Evolutionary conservation across 352 stramenopile genomes (phyloP).

Genomic region (Globisporangium barbulae): DNA sequence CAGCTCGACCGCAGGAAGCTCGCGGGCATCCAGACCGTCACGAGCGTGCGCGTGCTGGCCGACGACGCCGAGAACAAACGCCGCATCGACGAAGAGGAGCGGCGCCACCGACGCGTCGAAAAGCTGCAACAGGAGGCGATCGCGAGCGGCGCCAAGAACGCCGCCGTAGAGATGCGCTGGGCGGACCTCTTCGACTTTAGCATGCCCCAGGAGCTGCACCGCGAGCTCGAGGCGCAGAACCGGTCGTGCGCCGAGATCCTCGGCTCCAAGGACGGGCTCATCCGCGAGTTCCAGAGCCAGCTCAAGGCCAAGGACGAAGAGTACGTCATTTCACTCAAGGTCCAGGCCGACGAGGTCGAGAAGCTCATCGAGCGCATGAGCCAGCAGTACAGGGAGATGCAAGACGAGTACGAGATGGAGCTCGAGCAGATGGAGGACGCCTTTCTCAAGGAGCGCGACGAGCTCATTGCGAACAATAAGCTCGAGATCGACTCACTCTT

Average conservation of each 20-base stretch:
- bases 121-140: conserved; percentile 91
- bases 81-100: conserved; percentile 89
- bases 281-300: conserved; percentile 89
- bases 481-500: conserved; percentile 92
- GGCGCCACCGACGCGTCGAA: conserved; percentile 77
- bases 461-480: conserved; percentile 88
- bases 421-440: conserved; percentile 92
- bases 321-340: conserved; percentile 91
- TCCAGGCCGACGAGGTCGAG: conserved; percentile 89
- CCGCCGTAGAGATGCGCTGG: conserved; percentile 92
- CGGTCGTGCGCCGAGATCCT: conserved; percentile 88
- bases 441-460: conserved; percentile 91
- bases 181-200: conserved; percentile 90
- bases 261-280: conserved; percentile 85
- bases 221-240: conserved; percentile 88
- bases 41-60: conserved; percentile 86
- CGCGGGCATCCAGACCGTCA: conserved; percentile 87
- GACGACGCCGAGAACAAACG: conserved; percentile 89
- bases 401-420: conserved; percentile 93
- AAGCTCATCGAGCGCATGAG: conserved; percentile 88
- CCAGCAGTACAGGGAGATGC: conserved; percentile 91
- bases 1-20: conserved; percentile 73
- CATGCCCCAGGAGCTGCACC: conserved; percentile 92
- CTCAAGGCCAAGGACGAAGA: conserved; percentile 94
- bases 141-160: conserved; percentile 88